Base-by-base conservation (phyloP, 2,329 filamentous ascomycete species). In the Apiospora phragmitis region DNA sequence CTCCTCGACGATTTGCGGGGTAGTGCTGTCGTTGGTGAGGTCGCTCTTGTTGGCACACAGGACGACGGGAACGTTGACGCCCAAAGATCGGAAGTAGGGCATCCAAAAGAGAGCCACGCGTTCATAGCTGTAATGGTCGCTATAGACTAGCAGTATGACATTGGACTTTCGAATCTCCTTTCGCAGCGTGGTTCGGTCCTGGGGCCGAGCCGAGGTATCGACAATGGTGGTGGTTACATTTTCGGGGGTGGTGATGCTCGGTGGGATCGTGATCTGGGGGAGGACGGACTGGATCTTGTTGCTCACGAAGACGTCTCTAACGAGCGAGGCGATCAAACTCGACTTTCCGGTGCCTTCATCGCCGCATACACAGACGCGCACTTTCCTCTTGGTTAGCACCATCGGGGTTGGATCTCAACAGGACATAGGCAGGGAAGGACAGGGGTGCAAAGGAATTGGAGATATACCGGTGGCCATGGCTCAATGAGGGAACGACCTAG, bases 71-170 rank as follows among this genome's bases (percentile, higher is more conserved):
- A 99, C 94, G 80, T 99, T 99, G 79, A 99, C 96, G n/a, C 96
- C 96, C 49, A 99, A 89, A 4, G 95, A 97, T 72, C 96, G 93
- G 79, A 99, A 98, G 82, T 98, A 97, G 14, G 96, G 96, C 89
- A 99, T 93, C 96, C 96, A 99, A 82, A 98, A 99, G 65, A 99
- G 86, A 4, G 95, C 96, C 4, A 99, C 95, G 47, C 96, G 88
- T 80, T 99, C 96, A 84, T 98, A 99, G 87, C 95, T 98, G 85
- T 99, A 99, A 83, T 98, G 95, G 81, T 99, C 96, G 75, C 95
- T 95, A 82, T 99, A 99, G 69, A 99, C 95, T 59, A 99, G 90
- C 24, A 98, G 87, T 74, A 99, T 98, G 75, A 98, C 95, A 80
- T 98, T 99, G 78, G 93, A 96, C 81, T 98, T 98, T 74, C 96